phyloP scores from a whole-genome alignment of 495 filamentous ascomycete species.

The Penicillium samsonianum region DNA sequence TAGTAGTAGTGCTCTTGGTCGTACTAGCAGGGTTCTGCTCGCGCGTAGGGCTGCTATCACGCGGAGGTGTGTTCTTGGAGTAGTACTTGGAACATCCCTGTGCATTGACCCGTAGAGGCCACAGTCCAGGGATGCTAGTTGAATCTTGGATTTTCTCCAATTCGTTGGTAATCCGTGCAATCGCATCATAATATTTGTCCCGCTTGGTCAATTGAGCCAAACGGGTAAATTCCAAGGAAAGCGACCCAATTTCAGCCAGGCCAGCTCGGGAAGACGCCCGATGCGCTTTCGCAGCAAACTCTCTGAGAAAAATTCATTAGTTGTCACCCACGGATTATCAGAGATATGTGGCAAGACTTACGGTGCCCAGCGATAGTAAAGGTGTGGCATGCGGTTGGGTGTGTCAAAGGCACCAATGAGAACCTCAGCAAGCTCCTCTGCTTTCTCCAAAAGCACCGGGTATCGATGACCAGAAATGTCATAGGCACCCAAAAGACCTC shows the following conservation, averaged over 20 bases:
- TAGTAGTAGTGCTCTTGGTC: conserved; percentile 2
- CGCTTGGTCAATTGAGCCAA: conserved; percentile 88
- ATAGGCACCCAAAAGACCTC: conserved; percentile 79
- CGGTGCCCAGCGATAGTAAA: conserved; percentile 86
- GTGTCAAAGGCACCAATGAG: conserved; percentile 94
- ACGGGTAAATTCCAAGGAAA: conserved; percentile 94
- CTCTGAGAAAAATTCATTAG: conserved; percentile 33
- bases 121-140: conserved; percentile 79
- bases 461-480: conserved; percentile 74
- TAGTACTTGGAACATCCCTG: conserved; percentile 58
- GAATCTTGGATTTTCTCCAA: conserved; percentile 75
- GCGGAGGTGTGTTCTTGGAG: conserved; percentile 28
- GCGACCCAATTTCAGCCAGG: conserved; percentile 83
- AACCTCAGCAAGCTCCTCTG: conserved; percentile 83
- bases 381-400: conserved; percentile 90
- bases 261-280: conserved; percentile 62
- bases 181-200: conserved; percentile 89
- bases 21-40: conserved; percentile 2
- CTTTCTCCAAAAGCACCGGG: conserved; percentile 75
- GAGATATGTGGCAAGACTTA: conserved; percentile 34
- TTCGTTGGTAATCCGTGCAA: conserved; percentile 87
- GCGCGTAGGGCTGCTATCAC: conserved; percentile 6
- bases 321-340: neutral
- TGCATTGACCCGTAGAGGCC: conserved; percentile 79
- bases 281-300: conserved; percentile 62